Evolutionary conservation across 192 early-diverging fungal species (phyloP), one percentile per base, ranked within the genome.

Genomic region (Jimgerdemannia flammicorona): DNA sequence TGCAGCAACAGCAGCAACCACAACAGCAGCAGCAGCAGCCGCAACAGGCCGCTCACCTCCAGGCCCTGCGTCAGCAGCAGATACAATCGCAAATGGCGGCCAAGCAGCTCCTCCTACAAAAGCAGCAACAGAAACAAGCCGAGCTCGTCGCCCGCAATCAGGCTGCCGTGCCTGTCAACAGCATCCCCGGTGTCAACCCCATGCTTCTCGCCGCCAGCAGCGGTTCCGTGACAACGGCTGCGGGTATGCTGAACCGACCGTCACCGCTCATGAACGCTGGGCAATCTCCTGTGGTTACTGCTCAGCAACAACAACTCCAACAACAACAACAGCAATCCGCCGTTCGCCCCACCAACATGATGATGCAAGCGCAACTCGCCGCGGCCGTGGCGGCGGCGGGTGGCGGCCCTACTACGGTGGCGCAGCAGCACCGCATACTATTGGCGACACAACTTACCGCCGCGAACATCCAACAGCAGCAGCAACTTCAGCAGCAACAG

Each of bases 381-480:
- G 29, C 29, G 29, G 29, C 29, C 29, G 0, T 29, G 4, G 70
- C 70, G 4, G 66, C 70, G 49, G n/a, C n/a, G n/a, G n/a, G 0
- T 29, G 4, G 70, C 70, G 4, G 66, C 70, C 39, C 44, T 41
- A 71, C 70, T 64, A 44, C 64, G 6, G 66, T 65, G n/a, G 18
- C 76, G 64, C 44, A 70, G 29, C 78, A 79, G 41, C 78, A 70
- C 49, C 67, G 69, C n/a, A 74, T 79, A 74, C 44, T 79, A 39
- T 42, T 70, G 3, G 70, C 70, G 43, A 44, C 54, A 10, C 73
- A 75, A 44, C 77, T 29, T 73, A 44, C 29, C 29, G 29, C 29
- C n/a, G n/a, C n/a, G n/a, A n/a, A n/a, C n/a, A n/a, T n/a, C n/a
- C n/a, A n/a, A 29, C 70, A 76, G 10, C 75, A 76, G 43, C 75